phyloP scores from a whole-genome alignment of 179 eudicot species.

The Patellifolia procumbens region DNA sequence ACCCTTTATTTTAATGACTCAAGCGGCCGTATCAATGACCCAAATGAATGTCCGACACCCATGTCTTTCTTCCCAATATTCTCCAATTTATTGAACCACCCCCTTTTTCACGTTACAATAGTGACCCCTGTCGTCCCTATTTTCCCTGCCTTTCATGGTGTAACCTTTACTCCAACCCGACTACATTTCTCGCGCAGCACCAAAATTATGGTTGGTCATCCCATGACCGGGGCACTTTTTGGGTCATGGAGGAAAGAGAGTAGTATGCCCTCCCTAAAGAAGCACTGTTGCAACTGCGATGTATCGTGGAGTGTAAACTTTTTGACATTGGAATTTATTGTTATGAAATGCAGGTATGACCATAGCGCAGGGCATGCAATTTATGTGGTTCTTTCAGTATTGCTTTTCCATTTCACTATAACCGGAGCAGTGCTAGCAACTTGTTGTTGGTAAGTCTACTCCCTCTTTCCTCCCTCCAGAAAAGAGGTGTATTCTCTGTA shows the following conservation, averaged over 20 bases:
- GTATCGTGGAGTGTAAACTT: slow-evolving; percentile 2
- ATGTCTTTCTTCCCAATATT: too few relatives aligned
- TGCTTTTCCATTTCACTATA: slow-evolving; percentile 70
- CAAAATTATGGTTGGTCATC: not conserved
- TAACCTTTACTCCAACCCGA: not conserved
- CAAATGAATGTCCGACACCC: not conserved
- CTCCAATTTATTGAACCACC: not conserved
- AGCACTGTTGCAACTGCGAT: not conserved
- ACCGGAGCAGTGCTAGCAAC: slow-evolving; percentile 79
- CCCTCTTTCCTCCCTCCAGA: not conserved
- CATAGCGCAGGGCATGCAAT: slow-evolving; percentile 83
- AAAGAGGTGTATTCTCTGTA: not conserved
- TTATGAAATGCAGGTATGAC: slow-evolving; percentile 71
- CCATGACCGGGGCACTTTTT: not conserved
- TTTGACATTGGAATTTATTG: slow-evolving; percentile 14
- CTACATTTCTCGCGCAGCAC: not conserved
- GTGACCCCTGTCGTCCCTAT: not conserved
- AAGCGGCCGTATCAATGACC: not conserved
- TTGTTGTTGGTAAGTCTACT: slow-evolving; percentile 68
- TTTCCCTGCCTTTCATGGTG: not conserved
- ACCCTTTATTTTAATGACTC: not conserved
- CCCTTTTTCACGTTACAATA: not conserved
- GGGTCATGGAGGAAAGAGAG: not conserved
- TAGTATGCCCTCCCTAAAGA: not conserved
- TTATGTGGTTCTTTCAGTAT: slow-evolving; percentile 73